Evolutionary conservation across 495 filamentous ascomycete species (phyloP).

Genomic region (Cenococcum geophilum): DNA sequence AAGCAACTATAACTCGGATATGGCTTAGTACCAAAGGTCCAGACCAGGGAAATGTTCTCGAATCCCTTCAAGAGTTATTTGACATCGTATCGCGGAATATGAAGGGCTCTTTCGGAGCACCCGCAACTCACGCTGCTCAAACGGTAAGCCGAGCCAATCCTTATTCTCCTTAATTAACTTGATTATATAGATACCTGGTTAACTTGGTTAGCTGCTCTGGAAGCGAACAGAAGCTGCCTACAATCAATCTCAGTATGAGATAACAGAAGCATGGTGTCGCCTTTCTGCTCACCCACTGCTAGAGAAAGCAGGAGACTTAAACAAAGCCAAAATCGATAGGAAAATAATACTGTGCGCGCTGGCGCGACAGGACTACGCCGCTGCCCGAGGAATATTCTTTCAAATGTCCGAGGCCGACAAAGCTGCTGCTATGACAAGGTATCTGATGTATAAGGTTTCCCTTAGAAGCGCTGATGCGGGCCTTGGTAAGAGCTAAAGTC

Average conservation of each 20-base stretch:
- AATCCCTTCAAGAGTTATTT: constrained; percentile 39
- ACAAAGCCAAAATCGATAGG: constrained; percentile 61
- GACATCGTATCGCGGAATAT: constrained; percentile 38
- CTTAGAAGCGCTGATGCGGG: constrained; percentile 52
- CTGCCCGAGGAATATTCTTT: constrained; percentile 50
- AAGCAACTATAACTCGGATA: constrained; percentile 54
- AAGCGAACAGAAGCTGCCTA: constrained; percentile 60
- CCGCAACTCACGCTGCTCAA: constrained; percentile 63
- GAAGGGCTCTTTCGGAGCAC: constrained; percentile 40
- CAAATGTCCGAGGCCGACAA: constrained; percentile 54
- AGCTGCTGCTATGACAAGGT: constrained; percentile 58
- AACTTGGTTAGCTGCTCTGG: constrained; percentile 62
- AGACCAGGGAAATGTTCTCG: constrained; percentile 27
- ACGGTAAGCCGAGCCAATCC: too few relatives aligned
- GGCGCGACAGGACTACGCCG: constrained; percentile 46
- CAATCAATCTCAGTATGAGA: constrained; percentile 46
- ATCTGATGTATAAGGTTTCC: constrained; percentile 69
- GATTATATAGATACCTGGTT: not conserved
- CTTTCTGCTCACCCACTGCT: constrained; percentile 63
- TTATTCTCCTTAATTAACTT: not conserved
- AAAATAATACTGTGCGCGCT: constrained; percentile 66
- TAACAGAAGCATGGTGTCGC: constrained; percentile 64
- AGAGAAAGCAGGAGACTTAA: constrained; percentile 54
- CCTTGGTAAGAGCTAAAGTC: constrained; percentile 40
- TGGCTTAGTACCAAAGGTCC: constrained; percentile 49